A percentile compares a stretch with the other conserved stretches of the same genome.
Conservation (phyloP, 2,329 filamentous ascomycete species). For the Magnaporthiopsis poae region DNA sequence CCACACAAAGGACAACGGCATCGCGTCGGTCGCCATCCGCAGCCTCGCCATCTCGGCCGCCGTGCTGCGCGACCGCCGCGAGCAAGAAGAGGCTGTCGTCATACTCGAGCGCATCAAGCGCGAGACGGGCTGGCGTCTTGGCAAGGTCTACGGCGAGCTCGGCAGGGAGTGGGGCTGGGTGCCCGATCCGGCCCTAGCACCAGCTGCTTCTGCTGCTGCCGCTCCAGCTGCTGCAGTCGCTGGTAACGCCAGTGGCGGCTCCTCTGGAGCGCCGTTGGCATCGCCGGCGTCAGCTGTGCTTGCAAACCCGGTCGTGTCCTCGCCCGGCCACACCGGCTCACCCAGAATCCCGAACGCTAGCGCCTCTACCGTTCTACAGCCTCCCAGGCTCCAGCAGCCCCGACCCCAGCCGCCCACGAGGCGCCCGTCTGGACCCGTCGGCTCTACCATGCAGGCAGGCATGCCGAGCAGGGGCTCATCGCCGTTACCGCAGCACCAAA, state of each 20-base stretch:
- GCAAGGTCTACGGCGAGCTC: constrained; percentile 61
- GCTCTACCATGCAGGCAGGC: background rate
- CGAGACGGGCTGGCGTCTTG: constrained; percentile 70
- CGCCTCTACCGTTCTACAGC: background rate
- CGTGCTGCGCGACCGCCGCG: constrained; percentile 54
- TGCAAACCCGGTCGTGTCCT: background rate
- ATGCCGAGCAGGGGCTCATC: background rate
- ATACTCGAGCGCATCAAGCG: constrained; percentile 67
- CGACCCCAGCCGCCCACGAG: background rate
- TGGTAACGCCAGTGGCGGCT: background rate
- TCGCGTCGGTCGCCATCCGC: constrained; percentile 68
- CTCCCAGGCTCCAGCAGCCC: background rate
- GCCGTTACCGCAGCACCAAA: background rate
- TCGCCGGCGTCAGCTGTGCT: constrained; percentile 3
- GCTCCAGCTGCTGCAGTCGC: background rate
- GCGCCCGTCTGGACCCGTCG: background rate
- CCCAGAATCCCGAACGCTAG: background rate
- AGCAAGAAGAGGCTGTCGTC: constrained; percentile 71
- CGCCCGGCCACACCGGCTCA: background rate
- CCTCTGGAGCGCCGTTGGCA: background rate
- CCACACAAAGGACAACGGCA: constrained; percentile 70
- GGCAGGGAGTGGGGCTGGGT: constrained; percentile 71
- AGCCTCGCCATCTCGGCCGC: constrained; percentile 70
- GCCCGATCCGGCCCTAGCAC: constrained; percentile 20
- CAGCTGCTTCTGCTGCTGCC: background rate